These are phyloP conservation scores for Dactylis glomerata DNA, from an alignment of 176 grass and related monocot species.

Conservation along the genomic window DNA sequence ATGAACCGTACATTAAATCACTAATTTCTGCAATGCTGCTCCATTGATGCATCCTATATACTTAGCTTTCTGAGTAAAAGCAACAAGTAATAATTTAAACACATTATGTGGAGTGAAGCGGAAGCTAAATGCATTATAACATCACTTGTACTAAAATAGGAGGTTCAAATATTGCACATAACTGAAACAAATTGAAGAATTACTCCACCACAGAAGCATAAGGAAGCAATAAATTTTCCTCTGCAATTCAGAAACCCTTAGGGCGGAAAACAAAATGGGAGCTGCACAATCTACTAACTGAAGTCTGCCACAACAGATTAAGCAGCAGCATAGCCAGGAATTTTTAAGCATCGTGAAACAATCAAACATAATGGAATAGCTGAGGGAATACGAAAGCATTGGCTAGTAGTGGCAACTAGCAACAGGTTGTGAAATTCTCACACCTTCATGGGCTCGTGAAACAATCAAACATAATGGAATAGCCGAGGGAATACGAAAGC, in stretches of 20 bases:
- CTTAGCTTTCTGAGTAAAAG: not conserved
- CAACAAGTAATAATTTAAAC: not conserved
- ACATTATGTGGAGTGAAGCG: not conserved
- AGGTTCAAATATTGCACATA: not conserved
- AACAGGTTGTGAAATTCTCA: too few relatives aligned
- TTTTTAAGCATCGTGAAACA: not conserved
- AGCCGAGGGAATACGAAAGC: not conserved
- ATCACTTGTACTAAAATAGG: not conserved
- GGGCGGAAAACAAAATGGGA: not conserved
- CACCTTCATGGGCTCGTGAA: too few relatives aligned
- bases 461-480: not conserved
- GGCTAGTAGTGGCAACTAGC: too few relatives aligned
- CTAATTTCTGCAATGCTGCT: not conserved
- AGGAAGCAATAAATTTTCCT: not conserved
- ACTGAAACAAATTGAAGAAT: not conserved
- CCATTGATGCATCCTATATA: not conserved
- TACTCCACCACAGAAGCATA: not conserved
- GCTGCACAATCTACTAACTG: not conserved
- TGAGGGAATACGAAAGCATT: not conserved
- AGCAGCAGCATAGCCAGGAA: not conserved
- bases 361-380: not conserved
- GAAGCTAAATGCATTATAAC: not conserved
- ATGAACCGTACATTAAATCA: slow-evolving; percentile 9
- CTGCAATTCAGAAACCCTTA: not conserved
- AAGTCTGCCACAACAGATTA: not conserved